Base-by-base conservation (phyloP, 805 yeast species). In the Lipomyces chichibuensis region DNA sequence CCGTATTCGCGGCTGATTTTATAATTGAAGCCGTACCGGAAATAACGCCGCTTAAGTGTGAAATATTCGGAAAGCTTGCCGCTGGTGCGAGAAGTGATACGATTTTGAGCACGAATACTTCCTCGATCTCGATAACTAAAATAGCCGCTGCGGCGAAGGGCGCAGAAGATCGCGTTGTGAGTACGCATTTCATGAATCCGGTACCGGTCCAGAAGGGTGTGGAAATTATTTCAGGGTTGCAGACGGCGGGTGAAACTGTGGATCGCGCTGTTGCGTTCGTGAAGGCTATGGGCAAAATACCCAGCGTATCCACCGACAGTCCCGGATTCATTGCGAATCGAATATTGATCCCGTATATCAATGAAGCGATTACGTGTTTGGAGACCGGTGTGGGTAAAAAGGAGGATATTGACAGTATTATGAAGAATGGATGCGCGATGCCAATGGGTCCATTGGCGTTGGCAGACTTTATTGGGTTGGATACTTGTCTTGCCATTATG, bases 271-370 rank as follows among this genome's bases (percentile, higher is more conserved):
- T 76, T 51, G 77, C 71, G 59, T 76, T 80, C 57, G 76, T 78
- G 55, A 60, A 60, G 62, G 64, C 74, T 39, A 73, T 80, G 78
- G 80, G 79, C 60, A 80, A 80, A 70, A 65, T 75, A 29, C 73
- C 81, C 8, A 77, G 81, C 62, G 71, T 77, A 13, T 78, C 82
- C 46, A 65, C 68, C 58, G 83, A 80, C 71, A 61, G 77, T 27
- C 83, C 83, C 2, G 83, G 83, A n/a, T 80, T 80, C 69, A 68
- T 80, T 46, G 83, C 83, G 59, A 80, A 80, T 74, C 76, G 83
- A 46, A 75, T 80, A 49, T 75, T 80, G 59, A 74, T 80, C 73
- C 83, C 83, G 17, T 81, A 81, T 73, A 78, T 80, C 73, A 80
- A 80, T 69, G 83, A 80, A 74, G 83, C 83, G 17, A 75, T 80